These are phyloP conservation scores for Pythium sukuiense DNA, from an alignment of 352 stramenopile species.

Conservation along the genomic window DNA sequence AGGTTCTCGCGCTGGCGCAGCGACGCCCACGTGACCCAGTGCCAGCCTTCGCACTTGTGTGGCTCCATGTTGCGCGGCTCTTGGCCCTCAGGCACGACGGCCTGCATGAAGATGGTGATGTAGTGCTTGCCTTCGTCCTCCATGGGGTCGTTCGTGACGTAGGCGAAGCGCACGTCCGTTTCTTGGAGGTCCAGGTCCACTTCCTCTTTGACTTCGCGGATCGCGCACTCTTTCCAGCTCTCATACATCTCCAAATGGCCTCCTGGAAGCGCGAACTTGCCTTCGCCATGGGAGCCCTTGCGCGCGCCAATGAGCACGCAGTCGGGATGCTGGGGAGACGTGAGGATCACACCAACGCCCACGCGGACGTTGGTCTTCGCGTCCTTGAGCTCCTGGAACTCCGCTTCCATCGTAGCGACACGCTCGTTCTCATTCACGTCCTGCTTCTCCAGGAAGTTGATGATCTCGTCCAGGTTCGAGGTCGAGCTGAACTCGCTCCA, in stretches of 20 bases:
- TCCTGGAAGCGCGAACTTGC: conserved; percentile 69
- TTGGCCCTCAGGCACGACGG: conserved; percentile 48
- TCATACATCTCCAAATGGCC: conserved; percentile 86
- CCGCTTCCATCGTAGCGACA: conserved; percentile 50
- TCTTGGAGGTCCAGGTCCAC: conserved; percentile 65
- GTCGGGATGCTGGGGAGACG: conserved; percentile 54
- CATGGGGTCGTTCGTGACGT: conserved; percentile 85
- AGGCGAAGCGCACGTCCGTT: conserved; percentile 45
- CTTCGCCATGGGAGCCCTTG: conserved; percentile 75
- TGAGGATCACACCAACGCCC: conserved; percentile 74
- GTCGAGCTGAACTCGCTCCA: conserved; percentile 83
- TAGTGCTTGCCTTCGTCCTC: conserved; percentile 82
- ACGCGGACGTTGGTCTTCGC: conserved; percentile 65
- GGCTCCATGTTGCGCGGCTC: conserved; percentile 76
- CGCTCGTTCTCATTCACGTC: conserved; percentile 63
- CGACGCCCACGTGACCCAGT: conserved; percentile 57
- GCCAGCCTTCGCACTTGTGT: conserved; percentile 80
- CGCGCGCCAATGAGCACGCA: conserved; percentile 75
- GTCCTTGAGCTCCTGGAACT: conserved; percentile 63
- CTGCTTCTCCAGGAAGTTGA: conserved; percentile 82
- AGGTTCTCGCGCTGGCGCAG: conserved; percentile 63
- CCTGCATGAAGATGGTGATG: conserved; percentile 86
- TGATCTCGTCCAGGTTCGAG: conserved; percentile 84
- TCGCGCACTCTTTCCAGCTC: conserved; percentile 72
- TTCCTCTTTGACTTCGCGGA: conserved; percentile 84